Conservation (phyloP, 345 rosid species). For the Linum lewisii region DNA sequence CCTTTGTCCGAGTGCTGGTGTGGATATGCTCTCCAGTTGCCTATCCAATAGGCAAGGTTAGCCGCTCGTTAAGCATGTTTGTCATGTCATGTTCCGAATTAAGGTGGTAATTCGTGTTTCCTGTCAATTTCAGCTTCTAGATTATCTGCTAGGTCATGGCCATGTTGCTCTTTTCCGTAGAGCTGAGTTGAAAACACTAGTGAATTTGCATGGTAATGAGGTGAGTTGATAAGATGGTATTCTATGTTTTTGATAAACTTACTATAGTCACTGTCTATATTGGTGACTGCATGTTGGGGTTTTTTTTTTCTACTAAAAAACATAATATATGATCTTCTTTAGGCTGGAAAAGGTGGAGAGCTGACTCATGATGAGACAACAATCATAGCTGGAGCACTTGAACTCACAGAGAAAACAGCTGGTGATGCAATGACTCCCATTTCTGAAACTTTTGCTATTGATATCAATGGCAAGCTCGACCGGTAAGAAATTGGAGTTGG, state of each 20-base stretch:
- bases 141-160: conserved; percentile 3
- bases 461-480: conserved; percentile 10
- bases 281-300: no score
- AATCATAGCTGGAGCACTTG: conserved; percentile 9
- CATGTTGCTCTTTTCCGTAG: conserved; percentile 9
- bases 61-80: neutral
- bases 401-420: conserved; percentile 5
- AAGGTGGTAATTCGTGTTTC: neutral
- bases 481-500: neutral
- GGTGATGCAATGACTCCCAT: conserved; percentile 9
- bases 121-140: neutral
- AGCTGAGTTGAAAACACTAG: conserved; percentile 9
- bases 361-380: conserved; percentile 8
- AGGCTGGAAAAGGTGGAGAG: conserved; percentile 11
- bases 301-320: no score
- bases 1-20: conserved; percentile 8
- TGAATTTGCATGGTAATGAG: conserved; percentile 8
- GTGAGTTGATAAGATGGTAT: neutral
- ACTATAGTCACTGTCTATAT: no score
- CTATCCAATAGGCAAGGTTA: conserved; percentile 8
- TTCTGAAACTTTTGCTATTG: conserved; percentile 7
- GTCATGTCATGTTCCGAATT: neutral
- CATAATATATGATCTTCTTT: neutral
- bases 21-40: conserved; percentile 9
- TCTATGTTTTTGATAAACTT: neutral